Percentiles rank a stretch among this genome's conserved stretches.
phyloP scores from a whole-genome alignment of 306 rosid genomes.

The Carpinus fangiana region DNA sequence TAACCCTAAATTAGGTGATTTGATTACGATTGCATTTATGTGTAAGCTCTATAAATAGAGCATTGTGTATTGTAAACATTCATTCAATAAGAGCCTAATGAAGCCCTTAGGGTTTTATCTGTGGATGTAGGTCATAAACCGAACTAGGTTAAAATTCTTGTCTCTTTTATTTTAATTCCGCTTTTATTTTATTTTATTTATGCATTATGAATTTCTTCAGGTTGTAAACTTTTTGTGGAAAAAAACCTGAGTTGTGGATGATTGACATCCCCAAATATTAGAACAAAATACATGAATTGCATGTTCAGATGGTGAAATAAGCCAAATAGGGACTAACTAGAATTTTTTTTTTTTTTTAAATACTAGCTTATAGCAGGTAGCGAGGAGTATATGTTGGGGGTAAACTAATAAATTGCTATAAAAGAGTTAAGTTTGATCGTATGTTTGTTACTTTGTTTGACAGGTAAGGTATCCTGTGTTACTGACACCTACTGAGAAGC shows the following conservation, averaged over 20 bases:
- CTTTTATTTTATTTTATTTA: too few relatives aligned
- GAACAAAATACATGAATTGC: not conserved
- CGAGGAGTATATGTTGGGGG: constrained; percentile 4
- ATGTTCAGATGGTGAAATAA: not conserved
- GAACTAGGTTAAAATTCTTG: too few relatives aligned
- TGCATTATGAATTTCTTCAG: too few relatives aligned
- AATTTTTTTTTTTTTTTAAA: not conserved
- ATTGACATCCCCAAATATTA: not conserved
- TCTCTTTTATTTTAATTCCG: too few relatives aligned
- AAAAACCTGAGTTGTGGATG: not conserved
- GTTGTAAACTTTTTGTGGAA: not conserved
- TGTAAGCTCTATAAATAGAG: too few relatives aligned
- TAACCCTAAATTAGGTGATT: too few relatives aligned
- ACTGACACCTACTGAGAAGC: constrained; percentile 89
- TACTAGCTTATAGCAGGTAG: not conserved
- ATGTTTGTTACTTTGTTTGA: constrained; percentile 36
- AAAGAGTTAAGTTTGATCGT: constrained; percentile 18
- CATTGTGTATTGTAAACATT: too few relatives aligned
- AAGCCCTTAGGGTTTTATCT: too few relatives aligned
- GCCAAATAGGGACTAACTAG: not conserved
- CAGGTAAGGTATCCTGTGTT: constrained; percentile 98
- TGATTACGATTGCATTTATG: too few relatives aligned
- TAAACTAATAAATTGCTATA: constrained; percentile 7
- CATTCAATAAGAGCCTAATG: too few relatives aligned
- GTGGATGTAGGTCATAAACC: too few relatives aligned